Evolutionary conservation across 805 yeast genomes (phyloP).

Genomic region (Starmera pachycereana): DNA sequence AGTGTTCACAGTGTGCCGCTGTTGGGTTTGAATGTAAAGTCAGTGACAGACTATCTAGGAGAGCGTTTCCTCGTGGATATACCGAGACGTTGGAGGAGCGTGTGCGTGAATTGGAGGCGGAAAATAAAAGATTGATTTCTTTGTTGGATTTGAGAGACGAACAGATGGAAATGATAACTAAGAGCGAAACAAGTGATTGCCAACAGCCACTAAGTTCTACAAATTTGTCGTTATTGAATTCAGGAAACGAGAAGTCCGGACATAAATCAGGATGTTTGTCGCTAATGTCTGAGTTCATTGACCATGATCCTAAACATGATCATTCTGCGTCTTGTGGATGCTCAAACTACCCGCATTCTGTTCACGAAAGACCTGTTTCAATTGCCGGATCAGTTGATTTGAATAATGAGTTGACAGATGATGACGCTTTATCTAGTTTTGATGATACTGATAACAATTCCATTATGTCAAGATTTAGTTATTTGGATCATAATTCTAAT

Average conservation of each 20-base stretch:
- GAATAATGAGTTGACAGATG: conserved; percentile 40
- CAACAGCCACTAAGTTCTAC: conserved; percentile 22
- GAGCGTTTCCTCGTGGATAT: conserved; percentile 87
- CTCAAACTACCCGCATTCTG: conserved; percentile 39
- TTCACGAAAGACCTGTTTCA: conserved; percentile 53
- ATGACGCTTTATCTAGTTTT: conserved; percentile 22
- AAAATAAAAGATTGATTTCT: conserved; percentile 60
- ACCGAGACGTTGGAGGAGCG: conserved; percentile 85
- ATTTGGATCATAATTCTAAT: too few species aligned
- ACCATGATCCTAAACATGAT: conserved; percentile 22
- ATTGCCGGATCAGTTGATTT: conserved; percentile 51
- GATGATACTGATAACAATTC: background rate
- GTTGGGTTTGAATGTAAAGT: conserved; percentile 85
- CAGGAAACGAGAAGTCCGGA: conserved; percentile 7
- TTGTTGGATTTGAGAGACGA: conserved; percentile 56
- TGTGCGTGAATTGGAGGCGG: conserved; percentile 76
- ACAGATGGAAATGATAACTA: conserved; percentile 34
- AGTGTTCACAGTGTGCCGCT: conserved; percentile 71
- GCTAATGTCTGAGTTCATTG: conserved; percentile 8
- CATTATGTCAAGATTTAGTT: background rate
- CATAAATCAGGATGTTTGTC: conserved; percentile 1
- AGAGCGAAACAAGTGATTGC: conserved; percentile 9
- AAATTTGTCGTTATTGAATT: conserved; percentile 23
- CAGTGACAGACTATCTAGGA: conserved; percentile 75
- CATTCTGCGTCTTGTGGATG: conserved; percentile 51